These are phyloP conservation scores for Thalassiosira exigua DNA, from an alignment of 352 stramenopile genomes.

Conservation along the genomic window DNA sequence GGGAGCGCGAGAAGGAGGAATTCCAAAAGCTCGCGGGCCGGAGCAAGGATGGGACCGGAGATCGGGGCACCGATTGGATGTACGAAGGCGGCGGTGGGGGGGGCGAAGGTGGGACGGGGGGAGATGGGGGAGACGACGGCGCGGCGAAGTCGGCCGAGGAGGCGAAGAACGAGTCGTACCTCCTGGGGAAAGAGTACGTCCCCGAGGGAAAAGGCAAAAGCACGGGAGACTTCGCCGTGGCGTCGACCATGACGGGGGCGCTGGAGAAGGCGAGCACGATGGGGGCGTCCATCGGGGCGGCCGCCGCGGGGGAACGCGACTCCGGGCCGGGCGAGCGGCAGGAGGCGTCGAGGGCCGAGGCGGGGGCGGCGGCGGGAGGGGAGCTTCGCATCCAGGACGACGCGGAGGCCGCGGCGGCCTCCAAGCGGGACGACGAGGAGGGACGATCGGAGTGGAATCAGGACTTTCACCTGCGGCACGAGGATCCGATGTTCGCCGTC, in stretches of 20 bases:
- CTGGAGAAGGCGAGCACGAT: conserved; percentile 46
- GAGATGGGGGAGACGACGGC: conserved; percentile 73
- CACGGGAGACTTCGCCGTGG: conserved; percentile 66
- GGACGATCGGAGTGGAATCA: conserved; percentile 85
- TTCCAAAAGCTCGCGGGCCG: conserved; percentile 91
- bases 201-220: conserved; percentile 32
- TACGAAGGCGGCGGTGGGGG: conserved; percentile 90
- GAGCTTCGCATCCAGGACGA: conserved; percentile 41
- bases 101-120: conserved; percentile 42
- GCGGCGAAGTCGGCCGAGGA: conserved; percentile 59
- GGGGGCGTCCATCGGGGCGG: conserved; percentile 38
- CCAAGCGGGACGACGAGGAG: conserved; percentile 13
- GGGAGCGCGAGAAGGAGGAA: conserved; percentile 95
- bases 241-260: conserved; percentile 52
- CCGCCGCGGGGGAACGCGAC: conserved; percentile 74
- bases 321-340: conserved; percentile 75
- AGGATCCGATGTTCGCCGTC: conserved; percentile 97
- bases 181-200: conserved; percentile 90
- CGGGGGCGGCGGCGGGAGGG: conserved; percentile 8
- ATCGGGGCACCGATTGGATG: conserved; percentile 94
- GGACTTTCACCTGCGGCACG: conserved; percentile 91
- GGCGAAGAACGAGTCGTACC: conserved; percentile 87
- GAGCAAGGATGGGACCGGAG: conserved; percentile 86
- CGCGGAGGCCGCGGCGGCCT: not conserved
- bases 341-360: conserved; percentile 23